These are phyloP conservation scores for Termitomyces sp. DNA, from an alignment of 768 basidiomycete genomes.

Conservation along the genomic window DNA sequence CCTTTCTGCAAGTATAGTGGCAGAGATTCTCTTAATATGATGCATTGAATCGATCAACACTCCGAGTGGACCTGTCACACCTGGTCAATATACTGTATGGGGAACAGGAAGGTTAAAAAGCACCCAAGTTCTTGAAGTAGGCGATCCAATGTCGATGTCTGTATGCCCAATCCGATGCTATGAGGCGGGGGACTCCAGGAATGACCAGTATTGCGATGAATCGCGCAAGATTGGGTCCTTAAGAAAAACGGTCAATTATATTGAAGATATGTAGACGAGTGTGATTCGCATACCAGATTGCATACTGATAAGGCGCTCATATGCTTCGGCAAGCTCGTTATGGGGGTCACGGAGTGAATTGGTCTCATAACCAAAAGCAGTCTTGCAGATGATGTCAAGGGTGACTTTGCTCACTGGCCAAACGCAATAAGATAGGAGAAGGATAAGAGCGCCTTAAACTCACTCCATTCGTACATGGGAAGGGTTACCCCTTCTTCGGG, in stretches of 20 bases:
- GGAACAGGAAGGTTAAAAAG: not conserved
- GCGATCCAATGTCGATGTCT: slow-evolving; percentile 28
- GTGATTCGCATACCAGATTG: slow-evolving; percentile 27
- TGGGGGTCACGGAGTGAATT: slow-evolving; percentile 42
- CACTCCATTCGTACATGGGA: slow-evolving; percentile 45
- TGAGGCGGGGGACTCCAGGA: slow-evolving; percentile 30
- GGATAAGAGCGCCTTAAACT: slow-evolving; percentile 13
- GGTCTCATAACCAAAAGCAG: slow-evolving; percentile 45
- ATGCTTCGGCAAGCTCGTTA: slow-evolving; percentile 45
- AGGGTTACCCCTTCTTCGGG: slow-evolving; percentile 26
- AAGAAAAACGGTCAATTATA: not conserved
- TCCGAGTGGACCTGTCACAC: slow-evolving; percentile 14
- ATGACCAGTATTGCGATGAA: slow-evolving; percentile 31
- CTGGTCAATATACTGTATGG: not conserved
- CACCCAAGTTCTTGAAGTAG: slow-evolving; percentile 18
- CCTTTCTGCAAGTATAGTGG: slow-evolving; percentile 36
- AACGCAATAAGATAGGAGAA: not conserved
- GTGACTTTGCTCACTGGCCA: slow-evolving; percentile 45
- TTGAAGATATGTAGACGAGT: not conserved
- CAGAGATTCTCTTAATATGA: slow-evolving; percentile 36
- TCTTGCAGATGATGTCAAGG: slow-evolving; percentile 48
- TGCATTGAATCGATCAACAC: slow-evolving; percentile 36
- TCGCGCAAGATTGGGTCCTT: slow-evolving; percentile 30
- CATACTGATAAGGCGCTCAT: slow-evolving; percentile 35
- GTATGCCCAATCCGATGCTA: slow-evolving; percentile 33